Conservation (phyloP, 768 basidiomycete species). For the Xerocomellus amylosporus region DNA sequence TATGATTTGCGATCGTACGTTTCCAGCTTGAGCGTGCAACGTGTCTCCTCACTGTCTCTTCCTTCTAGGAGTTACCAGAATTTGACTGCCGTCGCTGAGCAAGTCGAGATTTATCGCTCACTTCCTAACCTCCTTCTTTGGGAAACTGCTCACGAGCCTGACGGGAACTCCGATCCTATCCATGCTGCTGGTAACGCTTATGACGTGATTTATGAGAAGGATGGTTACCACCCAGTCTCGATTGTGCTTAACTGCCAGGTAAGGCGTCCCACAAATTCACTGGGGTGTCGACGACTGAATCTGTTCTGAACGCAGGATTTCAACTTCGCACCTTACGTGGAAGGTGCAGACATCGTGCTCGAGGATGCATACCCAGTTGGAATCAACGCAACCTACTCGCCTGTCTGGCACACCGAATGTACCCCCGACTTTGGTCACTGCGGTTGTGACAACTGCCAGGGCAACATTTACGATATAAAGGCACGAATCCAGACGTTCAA, state of each 20-base stretch:
- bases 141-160: conserved; percentile 75
- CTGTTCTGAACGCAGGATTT: conserved; percentile 47
- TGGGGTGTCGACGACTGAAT: background rate
- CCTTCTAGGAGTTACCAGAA: conserved; percentile 55
- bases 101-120: conserved; percentile 63
- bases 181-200: conserved; percentile 49
- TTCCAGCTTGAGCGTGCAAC: background rate
- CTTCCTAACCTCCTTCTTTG: conserved; percentile 65
- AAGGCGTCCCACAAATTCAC: background rate
- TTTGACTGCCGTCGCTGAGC: conserved; percentile 52
- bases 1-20: conserved; percentile 71
- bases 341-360: conserved; percentile 67
- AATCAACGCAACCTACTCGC: conserved; percentile 63
- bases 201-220: conserved; percentile 45
- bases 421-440: conserved; percentile 68
- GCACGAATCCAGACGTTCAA: conserved; percentile 63
- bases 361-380: conserved; percentile 42
- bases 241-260: conserved; percentile 51
- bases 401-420: conserved; percentile 58
- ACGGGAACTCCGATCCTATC: conserved; percentile 65
- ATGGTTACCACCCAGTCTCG: conserved; percentile 59
- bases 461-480: conserved; percentile 61
- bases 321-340: conserved; percentile 54
- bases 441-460: conserved; percentile 69
- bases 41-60: background rate